These are phyloP conservation scores for Nothophoma quercina DNA, from an alignment of 2,329 filamentous ascomycete species.

Conservation along the genomic window DNA sequence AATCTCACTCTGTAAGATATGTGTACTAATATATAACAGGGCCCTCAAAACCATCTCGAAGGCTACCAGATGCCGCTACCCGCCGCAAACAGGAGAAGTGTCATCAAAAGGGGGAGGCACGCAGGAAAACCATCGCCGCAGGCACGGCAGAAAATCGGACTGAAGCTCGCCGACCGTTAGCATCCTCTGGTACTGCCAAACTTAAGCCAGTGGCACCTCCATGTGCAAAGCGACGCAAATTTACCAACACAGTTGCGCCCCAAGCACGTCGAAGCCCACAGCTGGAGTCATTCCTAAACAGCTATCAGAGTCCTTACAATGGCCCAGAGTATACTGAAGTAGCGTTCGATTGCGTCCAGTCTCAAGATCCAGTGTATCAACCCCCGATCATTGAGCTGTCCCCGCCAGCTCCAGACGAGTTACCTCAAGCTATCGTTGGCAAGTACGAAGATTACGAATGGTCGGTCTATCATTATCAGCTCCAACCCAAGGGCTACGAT, in stretches of 20 bases:
- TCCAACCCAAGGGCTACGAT: constrained; percentile 20
- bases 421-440: constrained; percentile 24
- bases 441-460: constrained; percentile 34
- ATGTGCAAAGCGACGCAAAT: background rate
- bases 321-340: too few species aligned
- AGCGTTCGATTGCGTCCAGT: background rate
- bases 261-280: background rate
- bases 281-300: background rate
- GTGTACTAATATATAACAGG: background rate
- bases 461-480: constrained; percentile 30
- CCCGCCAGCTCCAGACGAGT: constrained; percentile 2
- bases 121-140: constrained; percentile 4
- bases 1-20: too few species aligned
- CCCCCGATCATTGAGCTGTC: background rate
- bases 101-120: constrained; percentile 8
- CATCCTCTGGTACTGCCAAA: background rate
- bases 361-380: too few species aligned
- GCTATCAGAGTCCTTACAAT: background rate
- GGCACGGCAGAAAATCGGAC: background rate
- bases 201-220: too few species aligned
- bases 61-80: background rate
- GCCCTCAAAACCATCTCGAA: background rate
- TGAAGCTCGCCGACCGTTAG: background rate
- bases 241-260: background rate
- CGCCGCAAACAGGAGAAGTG: constrained; percentile 8